Conservation (phyloP, 305 asterid genomes). For the Fraxinus sp. region DNA sequence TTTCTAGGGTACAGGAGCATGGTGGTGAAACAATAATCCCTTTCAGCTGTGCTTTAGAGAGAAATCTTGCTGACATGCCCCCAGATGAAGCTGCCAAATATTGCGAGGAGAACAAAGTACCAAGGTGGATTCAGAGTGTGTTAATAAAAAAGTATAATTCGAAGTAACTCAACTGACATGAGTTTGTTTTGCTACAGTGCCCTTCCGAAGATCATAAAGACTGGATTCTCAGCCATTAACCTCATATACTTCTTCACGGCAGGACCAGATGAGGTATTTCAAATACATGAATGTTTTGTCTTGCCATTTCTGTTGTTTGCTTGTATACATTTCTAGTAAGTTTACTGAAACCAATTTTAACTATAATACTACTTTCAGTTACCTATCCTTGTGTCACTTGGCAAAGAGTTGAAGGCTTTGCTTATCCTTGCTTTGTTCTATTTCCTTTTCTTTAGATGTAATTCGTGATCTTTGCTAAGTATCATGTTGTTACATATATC, state of each 20-base stretch:
- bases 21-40: slow-evolving; percentile 92
- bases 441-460: background rate
- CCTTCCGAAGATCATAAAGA: slow-evolving; percentile 91
- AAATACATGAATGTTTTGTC: background rate
- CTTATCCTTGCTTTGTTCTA: background rate
- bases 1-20: slow-evolving; percentile 96
- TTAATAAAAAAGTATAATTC: slow-evolving; percentile 1
- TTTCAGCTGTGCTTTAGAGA: slow-evolving; percentile 88
- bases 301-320: background rate
- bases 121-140: slow-evolving; percentile 57
- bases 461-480: background rate
- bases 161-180: slow-evolving; percentile 28
- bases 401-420: background rate
- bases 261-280: slow-evolving; percentile 96
- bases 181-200: slow-evolving; percentile 49
- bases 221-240: slow-evolving; percentile 96
- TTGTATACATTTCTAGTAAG: background rate
- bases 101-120: slow-evolving; percentile 91
- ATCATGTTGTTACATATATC: background rate
- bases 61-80: slow-evolving; percentile 74
- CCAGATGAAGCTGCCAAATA: slow-evolving; percentile 88
- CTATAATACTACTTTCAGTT: background rate
- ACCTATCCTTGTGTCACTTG: background rate
- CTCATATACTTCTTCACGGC: slow-evolving; percentile 98
- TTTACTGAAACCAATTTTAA: background rate